Percentiles rank a stretch among this genome's conserved stretches.
Conservation (phyloP, 106 monocot species). For the Dactylorhiza incarnata region DNA sequence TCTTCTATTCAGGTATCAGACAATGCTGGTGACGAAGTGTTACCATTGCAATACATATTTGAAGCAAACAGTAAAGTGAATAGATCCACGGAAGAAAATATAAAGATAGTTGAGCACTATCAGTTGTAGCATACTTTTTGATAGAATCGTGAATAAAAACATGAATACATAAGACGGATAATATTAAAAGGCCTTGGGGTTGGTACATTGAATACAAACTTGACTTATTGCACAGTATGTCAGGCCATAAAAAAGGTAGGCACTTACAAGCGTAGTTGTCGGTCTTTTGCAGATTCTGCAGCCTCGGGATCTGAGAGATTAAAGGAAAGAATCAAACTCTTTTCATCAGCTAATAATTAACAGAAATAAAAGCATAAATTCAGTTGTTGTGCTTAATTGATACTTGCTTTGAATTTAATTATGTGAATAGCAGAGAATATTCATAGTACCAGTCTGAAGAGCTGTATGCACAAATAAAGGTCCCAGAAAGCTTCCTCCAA, state of each 20-base stretch:
- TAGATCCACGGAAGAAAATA: not conserved
- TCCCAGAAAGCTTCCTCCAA: constrained; percentile 93
- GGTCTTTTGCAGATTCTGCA: constrained; percentile 71
- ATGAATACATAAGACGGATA: not conserved
- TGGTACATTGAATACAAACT: not conserved
- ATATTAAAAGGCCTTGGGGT: not conserved
- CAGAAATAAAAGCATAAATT: not conserved
- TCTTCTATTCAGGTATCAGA: not conserved
- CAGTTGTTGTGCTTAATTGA: not conserved
- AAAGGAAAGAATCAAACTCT: not conserved
- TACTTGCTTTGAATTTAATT: not conserved
- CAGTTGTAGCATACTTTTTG: not conserved
- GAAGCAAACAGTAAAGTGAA: not conserved
- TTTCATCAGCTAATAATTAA: not conserved
- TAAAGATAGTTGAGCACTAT: not conserved
- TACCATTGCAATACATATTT: not conserved
- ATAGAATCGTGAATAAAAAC: not conserved
- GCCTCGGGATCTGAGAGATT: constrained; percentile 69
- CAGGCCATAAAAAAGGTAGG: not conserved
- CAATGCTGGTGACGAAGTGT: not conserved
- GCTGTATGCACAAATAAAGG: constrained; percentile 95
- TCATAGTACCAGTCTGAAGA: constrained; percentile 77
- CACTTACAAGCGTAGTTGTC: constrained; percentile 86
- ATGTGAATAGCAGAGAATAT: not conserved
- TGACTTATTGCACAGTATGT: not conserved